phyloP scores from a whole-genome alignment of 495 filamentous ascomycete species.

The Penicillium daleae region DNA sequence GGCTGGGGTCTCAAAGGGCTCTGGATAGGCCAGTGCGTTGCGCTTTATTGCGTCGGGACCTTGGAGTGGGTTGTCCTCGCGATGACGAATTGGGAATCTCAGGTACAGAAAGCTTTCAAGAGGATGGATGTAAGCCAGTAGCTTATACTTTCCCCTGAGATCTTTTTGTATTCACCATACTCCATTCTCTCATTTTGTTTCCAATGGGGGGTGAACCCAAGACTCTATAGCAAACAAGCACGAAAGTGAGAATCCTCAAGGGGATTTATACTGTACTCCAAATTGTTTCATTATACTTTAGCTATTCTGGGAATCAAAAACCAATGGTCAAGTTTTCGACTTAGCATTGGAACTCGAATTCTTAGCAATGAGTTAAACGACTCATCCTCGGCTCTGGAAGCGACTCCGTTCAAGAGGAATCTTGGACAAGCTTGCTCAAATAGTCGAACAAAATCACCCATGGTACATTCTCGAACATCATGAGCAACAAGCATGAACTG shows the following conservation, averaged over 20 bases:
- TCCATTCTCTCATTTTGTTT: no score
- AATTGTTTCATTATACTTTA: no score
- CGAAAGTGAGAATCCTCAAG: no score
- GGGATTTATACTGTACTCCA: no score
- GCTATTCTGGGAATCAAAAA: no score
- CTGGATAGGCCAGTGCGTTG: conserved; percentile 91
- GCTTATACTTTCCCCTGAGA: neutral
- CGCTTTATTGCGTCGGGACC: conserved; percentile 78
- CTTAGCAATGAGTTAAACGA: neutral
- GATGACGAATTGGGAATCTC: conserved; percentile 74
- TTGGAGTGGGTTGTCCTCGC: conserved; percentile 83
- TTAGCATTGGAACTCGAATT: neutral
- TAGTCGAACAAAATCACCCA: neutral
- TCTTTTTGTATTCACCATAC: neutral
- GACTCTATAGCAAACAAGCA: no score
- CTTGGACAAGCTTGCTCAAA: neutral
- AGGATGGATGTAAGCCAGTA: conserved; percentile 61
- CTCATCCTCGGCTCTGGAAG: neutral
- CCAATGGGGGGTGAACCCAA: no score
- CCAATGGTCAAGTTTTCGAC: neutral
- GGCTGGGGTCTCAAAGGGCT: conserved; percentile 85
- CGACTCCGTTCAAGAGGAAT: neutral
- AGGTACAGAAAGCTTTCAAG: conserved; percentile 76
- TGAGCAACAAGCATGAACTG: neutral
- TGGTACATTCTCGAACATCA: neutral